Conservation (phyloP, 148 eudicot species). For the Rhododendron ferrugineum region DNA sequence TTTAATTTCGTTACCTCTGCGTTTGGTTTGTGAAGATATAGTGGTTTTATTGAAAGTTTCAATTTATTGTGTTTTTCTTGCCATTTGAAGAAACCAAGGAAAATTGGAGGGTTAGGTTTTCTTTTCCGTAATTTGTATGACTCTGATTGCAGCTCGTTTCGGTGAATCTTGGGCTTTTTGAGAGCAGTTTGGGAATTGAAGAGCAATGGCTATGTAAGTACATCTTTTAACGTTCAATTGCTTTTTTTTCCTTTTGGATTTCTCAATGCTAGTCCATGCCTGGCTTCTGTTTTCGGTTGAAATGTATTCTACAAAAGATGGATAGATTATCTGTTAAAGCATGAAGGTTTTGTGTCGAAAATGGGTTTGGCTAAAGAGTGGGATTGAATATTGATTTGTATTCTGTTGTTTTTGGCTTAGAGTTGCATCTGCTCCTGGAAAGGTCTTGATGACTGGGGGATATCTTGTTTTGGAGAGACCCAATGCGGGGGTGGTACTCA, state of each 20-base stretch:
- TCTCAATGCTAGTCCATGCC: background rate
- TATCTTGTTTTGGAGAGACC: constrained; percentile 93
- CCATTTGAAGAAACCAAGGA: no score
- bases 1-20: no score
- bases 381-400: background rate
- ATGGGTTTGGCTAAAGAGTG: background rate
- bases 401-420: constrained; percentile 25
- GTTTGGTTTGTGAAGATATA: background rate
- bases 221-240: background rate
- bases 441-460: constrained; percentile 30
- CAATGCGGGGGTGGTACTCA: constrained; percentile 87
- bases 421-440: constrained; percentile 86
- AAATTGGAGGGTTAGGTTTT: background rate
- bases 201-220: constrained; percentile 34
- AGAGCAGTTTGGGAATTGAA: background rate
- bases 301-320: no score
- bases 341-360: background rate
- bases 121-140: background rate
- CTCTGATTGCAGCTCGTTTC: background rate
- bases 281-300: background rate
- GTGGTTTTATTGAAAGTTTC: background rate
- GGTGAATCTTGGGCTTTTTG: constrained; percentile 2
- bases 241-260: background rate
- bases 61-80: no score
- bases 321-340: background rate